Evolutionary conservation across 768 basidiomycete species (phyloP), one percentile per base, ranked within the genome.

Genomic region (Boletus subparvulus): DNA sequence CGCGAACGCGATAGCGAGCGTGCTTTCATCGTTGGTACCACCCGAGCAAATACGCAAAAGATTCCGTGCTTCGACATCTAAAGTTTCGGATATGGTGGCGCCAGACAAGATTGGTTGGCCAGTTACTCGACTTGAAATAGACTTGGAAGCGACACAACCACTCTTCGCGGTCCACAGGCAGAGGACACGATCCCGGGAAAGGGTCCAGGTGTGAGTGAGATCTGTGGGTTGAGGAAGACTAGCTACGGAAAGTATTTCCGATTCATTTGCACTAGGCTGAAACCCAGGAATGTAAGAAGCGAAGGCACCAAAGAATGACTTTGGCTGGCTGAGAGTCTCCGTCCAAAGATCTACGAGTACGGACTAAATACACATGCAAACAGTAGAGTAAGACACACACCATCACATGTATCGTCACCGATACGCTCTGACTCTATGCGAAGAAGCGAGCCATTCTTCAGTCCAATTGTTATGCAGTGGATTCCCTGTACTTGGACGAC

Each of bases 101-200:
- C 61, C 65, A 35, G 72, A 64, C 14, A 73, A 62, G n/a, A 65
- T 35, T 73, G 69, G 17, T 58, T 69, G 50, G 73, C 68, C 16
- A 63, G 56, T 56, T 71, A 72, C 59, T 72, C 71, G 55, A 32
- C 68, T 66, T 12, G 82, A 76, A 43, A 90, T 72, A 12, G 75
- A 70, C 66, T 81, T 86, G 33, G 83, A 82, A 32, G 85, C 81
- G n/a, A 87, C 79, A 66, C 90, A 88, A 43, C 86, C 86, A 52
- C 83, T 77, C 69, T 87, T 83, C 30, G 86, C 79, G 60, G 89
- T 88, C 94, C 94, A 98, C 42, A 90, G 77, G 39, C 93, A 82
- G 41, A 98, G 77, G 35, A 86, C 87, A 52, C 89, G 82, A 75
- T 97, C 93, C 52, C 93, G 80, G 10, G 94, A 94, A 41, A 98